Conservation (phyloP, 2,329 filamentous ascomycete genomes). For the Penicillium sp. region DNA sequence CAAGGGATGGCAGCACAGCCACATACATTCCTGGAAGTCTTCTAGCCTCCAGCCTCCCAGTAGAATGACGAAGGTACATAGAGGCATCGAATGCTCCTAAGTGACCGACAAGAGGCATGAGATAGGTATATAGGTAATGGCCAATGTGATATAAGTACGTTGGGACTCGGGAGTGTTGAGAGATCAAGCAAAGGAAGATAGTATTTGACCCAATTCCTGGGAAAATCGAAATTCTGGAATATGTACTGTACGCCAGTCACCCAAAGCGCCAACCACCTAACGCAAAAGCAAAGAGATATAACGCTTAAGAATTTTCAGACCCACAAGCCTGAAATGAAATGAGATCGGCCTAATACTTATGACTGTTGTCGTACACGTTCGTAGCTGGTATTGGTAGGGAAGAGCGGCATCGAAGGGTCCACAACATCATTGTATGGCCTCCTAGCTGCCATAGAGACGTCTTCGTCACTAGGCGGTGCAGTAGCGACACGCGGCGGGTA, state of each 20-base stretch:
- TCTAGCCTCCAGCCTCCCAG: no score
- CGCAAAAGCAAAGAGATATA: not conserved
- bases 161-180: not conserved
- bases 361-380: not conserved
- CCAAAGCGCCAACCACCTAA: constrained; percentile 1
- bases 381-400: not conserved
- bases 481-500: not conserved
- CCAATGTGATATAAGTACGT: not conserved
- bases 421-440: constrained; percentile 11
- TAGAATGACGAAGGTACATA: not conserved
- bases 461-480: constrained; percentile 8
- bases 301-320: constrained; percentile 3
- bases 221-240: not conserved
- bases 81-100: no score
- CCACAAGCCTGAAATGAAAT: not conserved
- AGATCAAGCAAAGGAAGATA: not conserved
- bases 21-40: not conserved
- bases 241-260: constrained; percentile 2
- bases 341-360: not conserved
- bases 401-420: constrained; percentile 9
- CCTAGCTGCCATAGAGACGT: constrained; percentile 7
- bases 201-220: not conserved
- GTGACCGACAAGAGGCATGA: not conserved
- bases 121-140: not conserved
- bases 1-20: constrained; percentile 6